Evolutionary conservation across 352 stramenopile genomes (phyloP).

Genomic region (Chrysophaeum taylorii): DNA sequence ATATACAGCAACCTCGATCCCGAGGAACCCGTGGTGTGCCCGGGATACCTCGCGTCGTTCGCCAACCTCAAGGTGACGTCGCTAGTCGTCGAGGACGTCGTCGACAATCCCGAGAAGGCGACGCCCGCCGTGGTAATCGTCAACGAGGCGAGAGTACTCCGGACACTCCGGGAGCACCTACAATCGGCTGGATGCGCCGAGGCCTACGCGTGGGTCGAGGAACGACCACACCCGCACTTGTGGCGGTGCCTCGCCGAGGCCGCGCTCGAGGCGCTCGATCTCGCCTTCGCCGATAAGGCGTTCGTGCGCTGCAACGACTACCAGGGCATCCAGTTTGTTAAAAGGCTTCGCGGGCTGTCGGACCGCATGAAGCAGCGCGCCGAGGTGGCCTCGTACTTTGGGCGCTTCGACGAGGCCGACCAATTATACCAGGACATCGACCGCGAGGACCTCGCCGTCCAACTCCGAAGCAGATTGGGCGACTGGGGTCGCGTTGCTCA

Average conservation of each 20-base stretch:
- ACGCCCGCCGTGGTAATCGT: slow-evolving; percentile 46
- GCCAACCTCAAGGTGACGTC: slow-evolving; percentile 55
- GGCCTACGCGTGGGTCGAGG: slow-evolving; percentile 59
- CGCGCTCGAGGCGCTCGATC: slow-evolving; percentile 73
- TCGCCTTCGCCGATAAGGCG: slow-evolving; percentile 73
- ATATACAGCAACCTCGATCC: slow-evolving; percentile 51
- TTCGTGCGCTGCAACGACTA: slow-evolving; percentile 81
- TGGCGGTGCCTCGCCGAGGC: slow-evolving; percentile 71
- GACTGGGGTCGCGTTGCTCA: slow-evolving; percentile 79
- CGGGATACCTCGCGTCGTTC: slow-evolving; percentile 72
- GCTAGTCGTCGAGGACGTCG: slow-evolving; percentile 26
- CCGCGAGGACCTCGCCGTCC: slow-evolving; percentile 79
- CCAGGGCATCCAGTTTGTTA: slow-evolving; percentile 79
- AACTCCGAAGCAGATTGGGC: slow-evolving; percentile 68
- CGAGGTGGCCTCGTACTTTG: slow-evolving; percentile 50
- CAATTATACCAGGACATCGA: slow-evolving; percentile 80
- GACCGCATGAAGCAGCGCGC: slow-evolving; percentile 78
- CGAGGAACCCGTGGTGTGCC: slow-evolving; percentile 74
- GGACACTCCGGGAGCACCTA: slow-evolving; percentile 69
- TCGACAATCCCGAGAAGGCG: slow-evolving; percentile 16
- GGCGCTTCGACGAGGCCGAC: slow-evolving; percentile 77
- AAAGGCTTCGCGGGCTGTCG: slow-evolving; percentile 64
- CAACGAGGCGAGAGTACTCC: slow-evolving; percentile 69
- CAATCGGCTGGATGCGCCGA: slow-evolving; percentile 62
- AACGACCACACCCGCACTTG: slow-evolving; percentile 65